Evolutionary conservation across 495 filamentous ascomycete species (phyloP).

Genomic region (Pseudotulostoma volvatum): DNA sequence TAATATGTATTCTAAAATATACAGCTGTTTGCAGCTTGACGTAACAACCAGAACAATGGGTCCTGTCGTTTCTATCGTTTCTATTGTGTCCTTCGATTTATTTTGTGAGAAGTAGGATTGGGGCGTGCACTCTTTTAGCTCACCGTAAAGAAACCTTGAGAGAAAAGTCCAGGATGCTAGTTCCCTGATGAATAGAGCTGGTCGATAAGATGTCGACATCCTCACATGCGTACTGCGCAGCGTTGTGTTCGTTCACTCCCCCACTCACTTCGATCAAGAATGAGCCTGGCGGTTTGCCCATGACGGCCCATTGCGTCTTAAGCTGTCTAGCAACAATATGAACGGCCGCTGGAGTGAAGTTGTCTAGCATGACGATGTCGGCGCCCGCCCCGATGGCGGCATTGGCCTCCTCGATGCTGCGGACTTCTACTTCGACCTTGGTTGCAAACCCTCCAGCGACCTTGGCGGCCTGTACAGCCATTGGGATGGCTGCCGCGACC

Average conservation of each 20-base stretch:
- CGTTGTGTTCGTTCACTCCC: constrained; percentile 74
- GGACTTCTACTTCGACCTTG: constrained; percentile 93
- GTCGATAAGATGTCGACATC: constrained; percentile 92
- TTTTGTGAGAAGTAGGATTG: too few relatives aligned
- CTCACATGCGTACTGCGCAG: constrained; percentile 59
- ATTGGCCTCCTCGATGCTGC: constrained; percentile 71
- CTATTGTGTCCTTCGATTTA: too few relatives aligned
- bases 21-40: too few relatives aligned
- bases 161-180: constrained; percentile 84
- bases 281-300: constrained; percentile 20
- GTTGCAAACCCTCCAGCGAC: constrained; percentile 71
- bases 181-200: constrained; percentile 92
- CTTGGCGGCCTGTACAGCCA: constrained; percentile 71
- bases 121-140: too few relatives aligned
- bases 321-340: constrained; percentile 50
- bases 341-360: constrained; percentile 66
- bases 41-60: too few relatives aligned
- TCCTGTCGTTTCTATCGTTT: too few relatives aligned
- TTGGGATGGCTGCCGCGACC: constrained; percentile 53
- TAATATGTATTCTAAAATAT: too few relatives aligned
- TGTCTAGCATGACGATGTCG: constrained; percentile 94
- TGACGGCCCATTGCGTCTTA: constrained; percentile 58
- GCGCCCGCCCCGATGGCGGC: constrained; percentile 83
- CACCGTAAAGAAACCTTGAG: constrained; percentile 56
- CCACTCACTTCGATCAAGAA: constrained; percentile 87